Conservation (phyloP, 345 rosid genomes). For the Schrenkiella parvula region DNA sequence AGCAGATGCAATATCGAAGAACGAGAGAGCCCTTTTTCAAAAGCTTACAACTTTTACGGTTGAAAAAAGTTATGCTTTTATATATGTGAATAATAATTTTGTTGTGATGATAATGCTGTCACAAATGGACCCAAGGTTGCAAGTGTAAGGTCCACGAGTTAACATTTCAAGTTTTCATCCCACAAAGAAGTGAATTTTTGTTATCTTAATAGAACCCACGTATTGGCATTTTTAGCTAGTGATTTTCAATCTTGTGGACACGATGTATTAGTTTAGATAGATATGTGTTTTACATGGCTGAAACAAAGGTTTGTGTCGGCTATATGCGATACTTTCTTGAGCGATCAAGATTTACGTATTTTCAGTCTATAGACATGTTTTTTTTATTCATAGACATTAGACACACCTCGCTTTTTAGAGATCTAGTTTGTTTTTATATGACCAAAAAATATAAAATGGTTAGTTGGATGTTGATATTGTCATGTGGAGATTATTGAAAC, state of each 20-base stretch:
- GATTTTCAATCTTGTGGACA: no score
- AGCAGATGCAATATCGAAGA: conserved; percentile 11
- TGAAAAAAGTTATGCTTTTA: conserved; percentile 3
- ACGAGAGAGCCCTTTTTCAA: neutral
- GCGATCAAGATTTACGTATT: neutral
- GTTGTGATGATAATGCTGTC: neutral
- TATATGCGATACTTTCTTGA: neutral
- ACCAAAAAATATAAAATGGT: conserved; percentile 16
- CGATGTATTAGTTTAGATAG: neutral
- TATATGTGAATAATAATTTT: conserved; percentile 18
- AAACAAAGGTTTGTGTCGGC: neutral
- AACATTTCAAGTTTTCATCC: neutral
- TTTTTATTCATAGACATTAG: no score
- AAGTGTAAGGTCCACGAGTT: neutral
- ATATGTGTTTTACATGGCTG: neutral
- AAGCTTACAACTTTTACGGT: conserved; percentile 29
- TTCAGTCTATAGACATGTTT: no score
- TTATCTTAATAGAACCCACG: neutral
- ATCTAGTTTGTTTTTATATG: neutral
- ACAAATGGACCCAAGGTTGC: conserved; percentile 4
- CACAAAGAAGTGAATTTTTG: neutral
- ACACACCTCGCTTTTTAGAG: neutral
- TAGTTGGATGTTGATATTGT: conserved; percentile 19
- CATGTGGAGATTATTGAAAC: neutral
- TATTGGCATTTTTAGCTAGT: no score